phyloP scores from a whole-genome alignment of 768 basidiomycete genomes.

The Pleurotus platypus region DNA sequence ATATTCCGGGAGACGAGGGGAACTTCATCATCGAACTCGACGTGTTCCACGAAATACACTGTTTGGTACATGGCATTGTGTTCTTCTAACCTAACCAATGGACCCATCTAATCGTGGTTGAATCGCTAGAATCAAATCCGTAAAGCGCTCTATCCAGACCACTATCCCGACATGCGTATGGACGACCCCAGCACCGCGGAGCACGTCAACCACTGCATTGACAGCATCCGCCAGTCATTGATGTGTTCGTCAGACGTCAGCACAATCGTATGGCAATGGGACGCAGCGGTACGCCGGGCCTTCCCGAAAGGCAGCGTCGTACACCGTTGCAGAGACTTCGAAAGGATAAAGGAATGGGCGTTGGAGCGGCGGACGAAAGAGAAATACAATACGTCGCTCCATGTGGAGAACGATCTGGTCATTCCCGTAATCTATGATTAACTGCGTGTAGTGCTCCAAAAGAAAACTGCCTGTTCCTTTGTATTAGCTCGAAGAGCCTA shows the following conservation, averaged over 20 bases:
- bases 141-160: conserved; percentile 10
- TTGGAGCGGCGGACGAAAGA: conserved; percentile 2
- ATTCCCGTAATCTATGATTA: conserved; percentile 35
- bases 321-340: conserved; percentile 17
- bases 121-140: conserved; percentile 14
- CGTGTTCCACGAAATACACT: conserved; percentile 25
- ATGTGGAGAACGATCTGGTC: conserved; percentile 17
- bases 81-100: no score
- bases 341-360: conserved; percentile 16
- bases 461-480: no score
- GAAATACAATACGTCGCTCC: background rate
- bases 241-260: conserved; percentile 18
- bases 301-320: background rate
- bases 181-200: conserved; percentile 2
- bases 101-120: no score
- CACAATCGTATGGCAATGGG: conserved; percentile 20
- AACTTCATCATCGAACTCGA: conserved; percentile 18
- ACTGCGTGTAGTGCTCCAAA: no score
- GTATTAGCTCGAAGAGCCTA: no score
- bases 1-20: conserved; percentile 17
- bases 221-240: conserved; percentile 16
- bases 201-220: conserved; percentile 19
- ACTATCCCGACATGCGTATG: conserved; percentile 13
- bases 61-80: conserved; percentile 14
- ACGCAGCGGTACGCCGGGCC: background rate